Evolutionary conservation across 1,284 basidiomycete genomes (phyloP).

Genomic region (Trichosporon sp.): DNA sequence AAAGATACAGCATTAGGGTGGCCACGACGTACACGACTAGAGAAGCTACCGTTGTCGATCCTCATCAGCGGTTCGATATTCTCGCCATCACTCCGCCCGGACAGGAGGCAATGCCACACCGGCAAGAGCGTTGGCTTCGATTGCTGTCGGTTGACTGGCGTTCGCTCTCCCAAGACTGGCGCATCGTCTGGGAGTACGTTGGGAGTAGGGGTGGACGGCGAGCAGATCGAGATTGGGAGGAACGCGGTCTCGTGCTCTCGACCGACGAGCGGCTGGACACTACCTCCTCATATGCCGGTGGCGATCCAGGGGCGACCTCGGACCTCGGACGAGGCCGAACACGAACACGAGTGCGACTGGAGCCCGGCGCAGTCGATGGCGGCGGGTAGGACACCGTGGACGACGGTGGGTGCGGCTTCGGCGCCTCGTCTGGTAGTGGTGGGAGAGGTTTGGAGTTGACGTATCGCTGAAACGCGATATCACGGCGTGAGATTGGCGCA

Average conservation of each 20-base stretch:
- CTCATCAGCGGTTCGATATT: neutral
- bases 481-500: neutral
- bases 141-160: neutral
- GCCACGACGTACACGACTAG: neutral
- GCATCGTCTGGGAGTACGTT: neutral
- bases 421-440: neutral
- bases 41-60: no score
- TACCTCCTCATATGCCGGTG: neutral
- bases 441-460: neutral
- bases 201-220: neutral
- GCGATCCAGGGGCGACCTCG: neutral
- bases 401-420: neutral
- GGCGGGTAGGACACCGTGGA: neutral
- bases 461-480: neutral
- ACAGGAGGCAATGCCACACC: neutral
- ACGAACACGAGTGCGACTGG: neutral
- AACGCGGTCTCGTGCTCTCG: neutral
- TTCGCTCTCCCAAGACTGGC: neutral
- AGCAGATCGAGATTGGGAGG: neutral
- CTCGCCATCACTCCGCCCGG: neutral
- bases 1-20: neutral
- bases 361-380: neutral
- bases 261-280: neutral
- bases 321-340: neutral
- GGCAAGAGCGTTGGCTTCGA: neutral